Conservation (phyloP, 345 rosid genomes). For the Pistacia vera region DNA sequence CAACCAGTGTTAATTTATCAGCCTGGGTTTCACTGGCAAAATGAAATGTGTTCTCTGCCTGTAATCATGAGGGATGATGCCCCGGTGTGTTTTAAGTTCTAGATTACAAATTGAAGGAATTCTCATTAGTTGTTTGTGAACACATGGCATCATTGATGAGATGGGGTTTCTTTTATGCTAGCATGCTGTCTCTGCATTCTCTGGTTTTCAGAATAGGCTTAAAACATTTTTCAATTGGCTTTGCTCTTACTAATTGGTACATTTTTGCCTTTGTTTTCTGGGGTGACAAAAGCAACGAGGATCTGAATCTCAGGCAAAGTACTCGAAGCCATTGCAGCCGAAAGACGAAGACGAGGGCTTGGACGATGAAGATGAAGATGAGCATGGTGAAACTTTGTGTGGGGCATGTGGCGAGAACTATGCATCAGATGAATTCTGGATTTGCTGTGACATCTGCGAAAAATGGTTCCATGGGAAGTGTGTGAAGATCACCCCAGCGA, state of each 20-base stretch:
- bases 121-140: neutral
- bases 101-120: neutral
- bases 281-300: conserved; percentile 26
- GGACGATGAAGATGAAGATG: conserved; percentile 60
- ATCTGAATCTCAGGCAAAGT: conserved; percentile 46
- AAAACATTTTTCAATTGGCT: too few species aligned
- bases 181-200: neutral
- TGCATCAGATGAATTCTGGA: conserved; percentile 79
- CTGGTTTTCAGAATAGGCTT: neutral
- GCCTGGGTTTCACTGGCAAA: neutral
- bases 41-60: neutral
- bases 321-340: conserved; percentile 28
- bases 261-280: neutral
- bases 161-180: neutral
- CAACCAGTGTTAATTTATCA: too few species aligned
- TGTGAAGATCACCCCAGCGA: conserved; percentile 70
- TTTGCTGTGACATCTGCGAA: conserved; percentile 75
- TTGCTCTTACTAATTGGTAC: neutral
- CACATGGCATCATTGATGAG: neutral
- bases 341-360: conserved; percentile 51
- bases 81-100: neutral
- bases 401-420: conserved; percentile 81
- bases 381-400: conserved; percentile 62
- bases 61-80: neutral
- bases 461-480: conserved; percentile 83